Conservation (phyloP, 2,329 filamentous ascomycete species). For the Ophiostoma populinum region DNA sequence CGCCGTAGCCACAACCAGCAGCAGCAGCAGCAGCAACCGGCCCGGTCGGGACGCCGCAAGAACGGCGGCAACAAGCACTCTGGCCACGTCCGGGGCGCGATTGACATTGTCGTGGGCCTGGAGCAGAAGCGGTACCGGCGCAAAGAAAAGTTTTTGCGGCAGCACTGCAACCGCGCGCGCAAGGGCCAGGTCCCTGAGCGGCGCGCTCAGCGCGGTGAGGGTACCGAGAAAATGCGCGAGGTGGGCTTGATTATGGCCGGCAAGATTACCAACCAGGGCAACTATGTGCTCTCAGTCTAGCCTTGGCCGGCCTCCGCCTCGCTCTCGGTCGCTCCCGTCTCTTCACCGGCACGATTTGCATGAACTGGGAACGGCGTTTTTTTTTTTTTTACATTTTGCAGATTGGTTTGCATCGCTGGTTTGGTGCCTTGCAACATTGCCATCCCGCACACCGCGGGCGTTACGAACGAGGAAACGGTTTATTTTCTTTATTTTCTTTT, state of each 20-base stretch:
- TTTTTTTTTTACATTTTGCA: background rate
- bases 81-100: constrained; percentile 70
- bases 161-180: constrained; percentile 69
- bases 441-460: too few relatives aligned
- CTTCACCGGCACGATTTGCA: background rate
- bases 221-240: constrained; percentile 84
- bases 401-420: too few relatives aligned
- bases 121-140: constrained; percentile 88
- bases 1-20: constrained; percentile 23
- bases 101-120: constrained; percentile 92
- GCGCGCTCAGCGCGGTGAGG: constrained; percentile 63
- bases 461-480: too few relatives aligned
- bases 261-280: constrained; percentile 50
- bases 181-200: constrained; percentile 47
- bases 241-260: constrained; percentile 79
- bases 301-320: too few relatives aligned
- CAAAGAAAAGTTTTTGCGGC: constrained; percentile 81
- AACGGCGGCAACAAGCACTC: constrained; percentile 21
- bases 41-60: constrained; percentile 14
- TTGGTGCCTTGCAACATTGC: too few relatives aligned
- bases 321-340: too few relatives aligned
- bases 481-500: background rate
- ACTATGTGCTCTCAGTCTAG: constrained; percentile 62
- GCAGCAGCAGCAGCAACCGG: constrained; percentile 20
- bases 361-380: constrained; percentile 2